These are phyloP conservation scores for Letharia lupina DNA, from an alignment of 495 filamentous ascomycete genomes.

Conservation along the genomic window DNA sequence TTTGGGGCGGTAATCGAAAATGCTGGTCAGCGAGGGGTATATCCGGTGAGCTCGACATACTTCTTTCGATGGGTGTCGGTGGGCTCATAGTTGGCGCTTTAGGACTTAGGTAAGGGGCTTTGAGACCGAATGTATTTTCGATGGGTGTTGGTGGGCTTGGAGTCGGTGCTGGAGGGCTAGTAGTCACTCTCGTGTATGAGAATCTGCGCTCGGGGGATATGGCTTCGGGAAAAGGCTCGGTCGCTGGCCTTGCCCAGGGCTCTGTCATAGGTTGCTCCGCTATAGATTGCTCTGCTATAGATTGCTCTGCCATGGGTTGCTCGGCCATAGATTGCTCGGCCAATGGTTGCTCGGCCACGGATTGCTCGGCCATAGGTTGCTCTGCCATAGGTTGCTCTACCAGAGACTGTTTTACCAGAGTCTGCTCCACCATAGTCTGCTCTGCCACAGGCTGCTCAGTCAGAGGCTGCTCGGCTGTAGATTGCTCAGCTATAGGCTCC, in stretches of 20 bases:
- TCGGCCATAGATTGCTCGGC: not conserved
- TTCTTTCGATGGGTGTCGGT: conserved; percentile 17
- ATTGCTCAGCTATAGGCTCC: not conserved
- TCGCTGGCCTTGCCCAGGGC: not conserved
- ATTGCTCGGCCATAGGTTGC: not conserved
- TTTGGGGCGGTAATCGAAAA: conserved; percentile 13
- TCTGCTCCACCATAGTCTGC: not conserved
- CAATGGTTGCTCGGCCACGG: not conserved
- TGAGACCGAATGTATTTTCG: conserved; percentile 19
- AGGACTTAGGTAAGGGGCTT: conserved; percentile 19
- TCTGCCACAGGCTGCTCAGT: not conserved
- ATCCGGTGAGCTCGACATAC: conserved; percentile 24
- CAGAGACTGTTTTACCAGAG: not conserved
- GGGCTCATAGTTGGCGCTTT: conserved; percentile 22
- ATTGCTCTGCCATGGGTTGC: not conserved
- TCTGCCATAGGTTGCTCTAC: not conserved
- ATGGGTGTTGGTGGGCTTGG: conserved; percentile 27
- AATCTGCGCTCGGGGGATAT: conserved; percentile 14
- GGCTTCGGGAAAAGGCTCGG: conserved; percentile 5
- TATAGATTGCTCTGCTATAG: not conserved
- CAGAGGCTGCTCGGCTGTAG: not conserved
- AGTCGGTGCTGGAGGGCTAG: conserved; percentile 24
- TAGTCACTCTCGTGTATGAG: conserved; percentile 15
- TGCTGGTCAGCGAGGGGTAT: conserved; percentile 18
- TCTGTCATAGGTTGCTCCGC: not conserved